phyloP scores from a whole-genome alignment of 345 rosid genomes.

The Carallia pectinifolia region DNA sequence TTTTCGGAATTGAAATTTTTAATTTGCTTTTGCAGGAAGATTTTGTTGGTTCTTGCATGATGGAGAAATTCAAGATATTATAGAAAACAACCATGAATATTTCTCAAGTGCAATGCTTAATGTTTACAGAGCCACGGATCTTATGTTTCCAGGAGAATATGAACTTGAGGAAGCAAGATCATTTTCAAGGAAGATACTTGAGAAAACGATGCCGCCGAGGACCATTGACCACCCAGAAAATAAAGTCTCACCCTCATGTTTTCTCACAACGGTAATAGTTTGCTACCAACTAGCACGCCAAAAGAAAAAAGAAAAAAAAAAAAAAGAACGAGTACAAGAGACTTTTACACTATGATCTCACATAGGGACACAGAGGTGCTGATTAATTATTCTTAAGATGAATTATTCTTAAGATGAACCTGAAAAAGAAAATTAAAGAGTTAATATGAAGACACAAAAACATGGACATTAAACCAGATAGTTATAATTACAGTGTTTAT shows the following conservation, averaged over 20 bases:
- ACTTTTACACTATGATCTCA: no score
- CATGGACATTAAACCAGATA: no score
- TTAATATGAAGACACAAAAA: no score
- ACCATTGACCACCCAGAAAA: not conserved
- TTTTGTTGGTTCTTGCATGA: constrained; percentile 59
- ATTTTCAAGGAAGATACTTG: constrained; percentile 40
- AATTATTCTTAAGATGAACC: no score
- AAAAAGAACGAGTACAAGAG: no score
- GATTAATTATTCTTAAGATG: no score
- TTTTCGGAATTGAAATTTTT: no score
- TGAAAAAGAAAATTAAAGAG: no score
- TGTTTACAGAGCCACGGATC: constrained; percentile 53
- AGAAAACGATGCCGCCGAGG: constrained; percentile 20
- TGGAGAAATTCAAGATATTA: constrained; percentile 27
- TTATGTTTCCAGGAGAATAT: constrained; percentile 56
- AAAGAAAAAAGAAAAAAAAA: no score
- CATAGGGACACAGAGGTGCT: no score
- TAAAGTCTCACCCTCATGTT: not conserved
- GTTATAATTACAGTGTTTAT: no score
- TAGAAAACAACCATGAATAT: constrained; percentile 30
- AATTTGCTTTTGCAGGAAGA: constrained; percentile 32
- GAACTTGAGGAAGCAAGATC: constrained; percentile 52
- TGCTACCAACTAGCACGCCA: not conserved
- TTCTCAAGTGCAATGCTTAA: constrained; percentile 41
- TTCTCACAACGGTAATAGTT: constrained; percentile 23